These are phyloP conservation scores for Chaetomium fimeti DNA, from an alignment of 495 filamentous ascomycete species.

Conservation along the genomic window DNA sequence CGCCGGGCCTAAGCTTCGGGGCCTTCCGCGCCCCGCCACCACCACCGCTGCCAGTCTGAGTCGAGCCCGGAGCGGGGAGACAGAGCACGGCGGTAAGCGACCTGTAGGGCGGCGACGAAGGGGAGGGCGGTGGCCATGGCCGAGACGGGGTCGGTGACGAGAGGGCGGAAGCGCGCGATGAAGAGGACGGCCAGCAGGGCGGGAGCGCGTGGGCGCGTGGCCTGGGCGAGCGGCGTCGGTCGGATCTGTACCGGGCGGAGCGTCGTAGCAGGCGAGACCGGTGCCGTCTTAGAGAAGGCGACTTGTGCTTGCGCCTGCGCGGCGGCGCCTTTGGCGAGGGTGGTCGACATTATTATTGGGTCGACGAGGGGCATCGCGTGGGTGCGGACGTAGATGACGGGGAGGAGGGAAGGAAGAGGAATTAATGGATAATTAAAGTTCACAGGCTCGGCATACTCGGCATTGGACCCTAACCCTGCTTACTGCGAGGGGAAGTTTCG, in stretches of 20 bases:
- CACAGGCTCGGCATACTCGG: constrained; percentile 10
- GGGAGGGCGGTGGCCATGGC: constrained; percentile 62
- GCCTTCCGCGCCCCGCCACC: not conserved
- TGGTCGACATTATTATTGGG: constrained; percentile 34
- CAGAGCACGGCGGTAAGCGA: constrained; percentile 67
- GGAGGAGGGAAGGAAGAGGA: constrained; percentile 12
- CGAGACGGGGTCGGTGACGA: constrained; percentile 69
- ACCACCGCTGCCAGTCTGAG: not conserved
- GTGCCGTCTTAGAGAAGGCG: constrained; percentile 3
- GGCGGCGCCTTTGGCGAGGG: constrained; percentile 23
- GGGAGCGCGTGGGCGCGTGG: constrained; percentile 39
- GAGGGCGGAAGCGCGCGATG: constrained; percentile 58
- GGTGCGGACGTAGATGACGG: constrained; percentile 5
- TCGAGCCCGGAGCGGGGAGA: constrained; percentile 61
- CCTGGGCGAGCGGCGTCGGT: constrained; percentile 35
- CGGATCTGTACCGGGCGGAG: constrained; percentile 39
- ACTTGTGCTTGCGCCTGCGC: constrained; percentile 16
- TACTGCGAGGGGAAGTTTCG: too few species aligned
- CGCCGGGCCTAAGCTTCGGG: constrained; percentile 39
- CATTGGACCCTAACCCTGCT: constrained; percentile 31
- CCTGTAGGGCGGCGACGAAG: constrained; percentile 62
- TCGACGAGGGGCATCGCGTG: constrained; percentile 37
- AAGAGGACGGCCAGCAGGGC: constrained; percentile 61
- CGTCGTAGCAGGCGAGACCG: not conserved
- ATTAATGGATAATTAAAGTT: constrained; percentile 13